Evolutionary conservation across 1,284 basidiomycete genomes (phyloP).

Genomic region (Puccinia brachypodii): DNA sequence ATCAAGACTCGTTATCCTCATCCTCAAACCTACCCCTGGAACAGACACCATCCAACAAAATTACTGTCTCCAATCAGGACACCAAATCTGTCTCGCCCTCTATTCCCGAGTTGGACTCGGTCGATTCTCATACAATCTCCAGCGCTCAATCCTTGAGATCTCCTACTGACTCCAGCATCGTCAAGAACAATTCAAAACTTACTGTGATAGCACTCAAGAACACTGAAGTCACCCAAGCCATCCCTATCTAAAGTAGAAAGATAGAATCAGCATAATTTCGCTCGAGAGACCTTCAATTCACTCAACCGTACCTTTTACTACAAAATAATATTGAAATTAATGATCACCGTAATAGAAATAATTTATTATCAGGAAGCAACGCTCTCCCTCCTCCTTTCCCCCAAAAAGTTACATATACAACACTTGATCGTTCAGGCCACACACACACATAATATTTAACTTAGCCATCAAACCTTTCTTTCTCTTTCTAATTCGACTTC

Average conservation of each 20-base stretch:
- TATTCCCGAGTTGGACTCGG: background rate
- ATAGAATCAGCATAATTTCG: background rate
- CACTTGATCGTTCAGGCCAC: too few species aligned
- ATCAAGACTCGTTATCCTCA: background rate
- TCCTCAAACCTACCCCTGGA: background rate
- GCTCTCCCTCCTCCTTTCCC: background rate
- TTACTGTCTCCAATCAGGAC: background rate
- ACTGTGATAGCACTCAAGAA: background rate
- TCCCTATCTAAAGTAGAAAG: background rate
- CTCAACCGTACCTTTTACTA: background rate
- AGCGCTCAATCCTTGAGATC: background rate
- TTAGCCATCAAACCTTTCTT: too few species aligned
- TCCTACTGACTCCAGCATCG: background rate
- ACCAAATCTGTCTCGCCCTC: background rate
- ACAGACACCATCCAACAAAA: background rate
- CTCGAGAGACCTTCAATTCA: too few species aligned
- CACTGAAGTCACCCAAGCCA: background rate
- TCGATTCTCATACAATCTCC: background rate
- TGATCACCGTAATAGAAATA: background rate
- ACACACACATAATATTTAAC: too few species aligned
- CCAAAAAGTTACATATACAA: too few species aligned
- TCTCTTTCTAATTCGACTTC: too few species aligned
- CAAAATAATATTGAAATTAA: background rate
- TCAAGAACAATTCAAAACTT: background rate
- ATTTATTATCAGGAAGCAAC: background rate